Base-by-base conservation (phyloP, 352 stramenopile genomes). In the Thraustochytrium striatum region DNA sequence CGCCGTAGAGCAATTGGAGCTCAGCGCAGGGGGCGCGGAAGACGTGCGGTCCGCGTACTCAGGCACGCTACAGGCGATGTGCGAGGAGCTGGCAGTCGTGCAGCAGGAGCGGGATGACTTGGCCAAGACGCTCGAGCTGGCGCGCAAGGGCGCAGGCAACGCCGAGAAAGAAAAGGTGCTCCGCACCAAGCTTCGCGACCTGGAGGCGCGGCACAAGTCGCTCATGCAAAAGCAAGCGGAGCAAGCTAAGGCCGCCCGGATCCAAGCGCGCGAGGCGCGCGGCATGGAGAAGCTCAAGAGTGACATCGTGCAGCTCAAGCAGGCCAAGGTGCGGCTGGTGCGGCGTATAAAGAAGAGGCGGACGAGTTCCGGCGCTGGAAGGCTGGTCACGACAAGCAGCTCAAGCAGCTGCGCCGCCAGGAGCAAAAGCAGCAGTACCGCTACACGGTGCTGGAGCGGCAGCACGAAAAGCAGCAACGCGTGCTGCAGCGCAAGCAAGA, bases 51-150 rank as follows among this genome's bases (percentile, higher is more conserved):
- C 21, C 7, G 43, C 65, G 7, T 75, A 75, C 39, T 39, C 65
- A 25, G 25, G 36, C 13, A 38, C 65, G 16, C 21, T 75, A 8
- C 44, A 39, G 16, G 65, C 41, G 25, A 58, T 75, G 65, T 75
- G 65, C 32, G n/a, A 75, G 30, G 65, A 75, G 32, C 21, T 75
- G 21, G 8, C 39, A 21, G 19, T 75, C 25, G 30, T 75, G n/a
- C 65, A 75, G 41, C 43, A 75, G 21, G 65, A 75, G 65, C 65
- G 65, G 41, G 65, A 75, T 39, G 65, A 75, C 65, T 43, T 75
- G 5, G 19, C 61, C n/a, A 25, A 7, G 19, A 75, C 58, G 28
- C 65, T 75, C 65, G 65, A 75, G 13, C 44, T 61, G 39, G 52
- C 44, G 21, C 58, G n/a, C 16, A 70, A 7, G 11, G n/a, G 5